These are phyloP conservation scores for Ciborinia camelliae DNA, from an alignment of 2,329 filamentous ascomycete genomes.

Conservation along the genomic window DNA sequence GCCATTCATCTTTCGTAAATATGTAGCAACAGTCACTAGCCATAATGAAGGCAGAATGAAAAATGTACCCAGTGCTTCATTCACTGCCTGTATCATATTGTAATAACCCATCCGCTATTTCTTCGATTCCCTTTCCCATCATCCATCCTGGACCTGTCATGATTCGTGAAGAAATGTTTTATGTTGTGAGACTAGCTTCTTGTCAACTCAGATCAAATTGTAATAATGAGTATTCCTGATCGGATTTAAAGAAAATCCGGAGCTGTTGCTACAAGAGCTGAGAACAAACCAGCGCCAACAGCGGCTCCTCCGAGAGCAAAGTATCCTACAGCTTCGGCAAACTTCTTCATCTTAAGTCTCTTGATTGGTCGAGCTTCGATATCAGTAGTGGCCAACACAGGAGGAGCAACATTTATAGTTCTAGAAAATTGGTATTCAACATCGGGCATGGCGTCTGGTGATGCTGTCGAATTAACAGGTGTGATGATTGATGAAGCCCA, in stretches of 20 bases:
- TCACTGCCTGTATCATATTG: background rate
- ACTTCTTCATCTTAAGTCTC: constrained; percentile 30
- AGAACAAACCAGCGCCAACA: constrained; percentile 39
- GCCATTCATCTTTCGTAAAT: background rate
- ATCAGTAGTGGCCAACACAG: background rate
- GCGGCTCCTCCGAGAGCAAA: constrained; percentile 40
- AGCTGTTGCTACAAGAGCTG: constrained; percentile 40
- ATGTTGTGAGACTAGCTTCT: background rate
- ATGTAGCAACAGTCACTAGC: background rate
- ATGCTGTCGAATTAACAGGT: background rate
- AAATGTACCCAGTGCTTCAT: background rate
- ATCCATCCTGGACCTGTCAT: background rate
- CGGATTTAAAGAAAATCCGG: constrained; percentile 35
- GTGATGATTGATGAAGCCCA: constrained; percentile 25
- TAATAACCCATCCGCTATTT: background rate
- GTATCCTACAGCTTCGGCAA: constrained; percentile 33
- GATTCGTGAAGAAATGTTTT: background rate
- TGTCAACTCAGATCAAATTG: background rate
- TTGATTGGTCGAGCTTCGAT: constrained; percentile 32
- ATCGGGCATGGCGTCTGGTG: background rate
- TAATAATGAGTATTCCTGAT: background rate
- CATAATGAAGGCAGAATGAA: background rate
- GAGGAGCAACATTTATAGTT: background rate
- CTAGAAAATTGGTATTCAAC: background rate
- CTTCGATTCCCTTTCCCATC: background rate